A percentile compares a stretch with the other conserved stretches of the same genome.
phyloP scores from a whole-genome alignment of 2,329 filamentous ascomycete species.

The Metarhizium guizhouense region DNA sequence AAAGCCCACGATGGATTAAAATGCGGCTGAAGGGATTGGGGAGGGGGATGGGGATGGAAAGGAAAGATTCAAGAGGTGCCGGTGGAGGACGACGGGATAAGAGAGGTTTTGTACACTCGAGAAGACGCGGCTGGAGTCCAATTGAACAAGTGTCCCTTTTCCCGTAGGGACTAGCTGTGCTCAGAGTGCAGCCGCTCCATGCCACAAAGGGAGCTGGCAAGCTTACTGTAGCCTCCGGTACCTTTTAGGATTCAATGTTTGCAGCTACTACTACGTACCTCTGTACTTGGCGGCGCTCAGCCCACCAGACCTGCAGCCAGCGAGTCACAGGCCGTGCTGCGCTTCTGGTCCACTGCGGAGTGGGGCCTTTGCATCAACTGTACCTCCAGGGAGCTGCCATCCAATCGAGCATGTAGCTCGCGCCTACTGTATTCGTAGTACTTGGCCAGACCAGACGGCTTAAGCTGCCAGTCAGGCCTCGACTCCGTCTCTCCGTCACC shows the following conservation, averaged over 20 bases:
- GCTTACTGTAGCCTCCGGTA: no score
- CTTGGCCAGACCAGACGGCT: no score
- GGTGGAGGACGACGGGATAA: conserved; percentile 13
- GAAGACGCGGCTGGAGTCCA: conserved; percentile 18
- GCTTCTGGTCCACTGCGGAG: no score
- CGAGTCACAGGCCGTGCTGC: no score
- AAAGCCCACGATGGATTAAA: conserved; percentile 4
- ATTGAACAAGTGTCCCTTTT: conserved; percentile 38
- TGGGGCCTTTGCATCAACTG: no score
- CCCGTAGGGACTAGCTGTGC: conserved; percentile 1
- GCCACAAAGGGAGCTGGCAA: background rate
- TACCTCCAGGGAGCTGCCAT: no score
- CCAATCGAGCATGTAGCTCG: no score
- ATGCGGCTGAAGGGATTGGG: conserved; percentile 5
- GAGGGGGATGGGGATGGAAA: conserved; percentile 6
- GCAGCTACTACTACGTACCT: background rate
- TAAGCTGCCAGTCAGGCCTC: no score
- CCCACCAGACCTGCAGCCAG: no score
- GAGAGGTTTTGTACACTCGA: conserved; percentile 25
- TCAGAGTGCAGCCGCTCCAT: background rate
- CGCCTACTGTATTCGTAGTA: no score
- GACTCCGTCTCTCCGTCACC: no score
- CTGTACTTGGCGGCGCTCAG: background rate
- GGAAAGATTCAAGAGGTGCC: conserved; percentile 10
- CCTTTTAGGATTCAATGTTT: no score